Evolutionary conservation across 140 eudicot genomes (phyloP).

Genomic region (Stevia rebaudiana): DNA sequence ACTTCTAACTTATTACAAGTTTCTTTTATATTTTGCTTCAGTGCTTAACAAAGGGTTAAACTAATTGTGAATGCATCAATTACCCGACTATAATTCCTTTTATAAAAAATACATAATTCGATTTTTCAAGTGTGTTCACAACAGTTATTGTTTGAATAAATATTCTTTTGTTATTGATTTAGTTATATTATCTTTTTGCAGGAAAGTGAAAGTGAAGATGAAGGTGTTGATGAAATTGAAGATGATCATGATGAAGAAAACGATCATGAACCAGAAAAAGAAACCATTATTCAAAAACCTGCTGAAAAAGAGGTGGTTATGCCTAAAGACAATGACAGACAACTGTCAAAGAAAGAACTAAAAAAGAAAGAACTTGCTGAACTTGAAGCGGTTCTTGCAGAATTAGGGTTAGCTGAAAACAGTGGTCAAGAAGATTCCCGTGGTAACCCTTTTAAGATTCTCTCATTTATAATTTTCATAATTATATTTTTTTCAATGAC

Average conservation of each 20-base stretch:
- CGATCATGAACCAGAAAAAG: slow-evolving; percentile 64
- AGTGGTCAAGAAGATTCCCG: slow-evolving; percentile 33
- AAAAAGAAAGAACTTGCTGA: slow-evolving; percentile 91
- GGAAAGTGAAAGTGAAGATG: slow-evolving; percentile 97
- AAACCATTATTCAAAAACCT: slow-evolving; percentile 39
- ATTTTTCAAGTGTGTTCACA: neutral
- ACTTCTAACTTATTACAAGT: neutral
- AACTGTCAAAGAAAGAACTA: slow-evolving; percentile 82
- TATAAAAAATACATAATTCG: neutral
- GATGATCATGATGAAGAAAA: slow-evolving; percentile 79
- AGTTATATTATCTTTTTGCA: slow-evolving; percentile 8
- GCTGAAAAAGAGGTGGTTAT: slow-evolving; percentile 37
- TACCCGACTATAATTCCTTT: neutral
- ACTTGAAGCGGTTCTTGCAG: slow-evolving; percentile 84
- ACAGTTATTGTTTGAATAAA: neutral
- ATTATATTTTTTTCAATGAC: neutral
- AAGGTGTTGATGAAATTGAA: slow-evolving; percentile 48
- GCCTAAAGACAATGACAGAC: slow-evolving; percentile 78
- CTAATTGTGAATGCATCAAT: neutral
- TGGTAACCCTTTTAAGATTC: slow-evolving; percentile 24
- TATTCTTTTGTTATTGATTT: neutral
- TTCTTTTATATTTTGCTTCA: neutral
- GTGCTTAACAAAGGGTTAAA: neutral
- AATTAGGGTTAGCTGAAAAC: slow-evolving; percentile 52
- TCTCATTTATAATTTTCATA: neutral